Percentiles rank a stretch among this genome's conserved stretches.
Conservation (phyloP, 2,329 filamentous ascomycete species). For the Clarireedia homoeocarpa region DNA sequence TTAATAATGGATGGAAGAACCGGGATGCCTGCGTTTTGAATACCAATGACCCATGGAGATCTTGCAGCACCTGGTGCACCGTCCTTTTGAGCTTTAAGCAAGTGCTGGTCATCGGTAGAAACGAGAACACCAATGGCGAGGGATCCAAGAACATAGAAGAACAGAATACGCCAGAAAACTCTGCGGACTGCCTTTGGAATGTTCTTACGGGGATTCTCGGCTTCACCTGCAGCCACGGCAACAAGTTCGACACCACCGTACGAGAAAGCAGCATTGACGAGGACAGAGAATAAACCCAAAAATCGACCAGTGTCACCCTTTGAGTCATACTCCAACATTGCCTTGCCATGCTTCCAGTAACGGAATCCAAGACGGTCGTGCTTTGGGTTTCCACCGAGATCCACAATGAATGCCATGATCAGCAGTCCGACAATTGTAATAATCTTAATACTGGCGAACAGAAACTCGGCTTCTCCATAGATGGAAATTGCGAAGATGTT, state of each 20-base stretch:
- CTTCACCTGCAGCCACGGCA: constrained; percentile 52
- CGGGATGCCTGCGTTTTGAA: constrained; percentile 55
- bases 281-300: constrained; percentile 54
- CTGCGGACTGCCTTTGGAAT: constrained; percentile 71
- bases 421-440: constrained; percentile 58
- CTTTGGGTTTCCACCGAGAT: constrained; percentile 74
- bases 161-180: constrained; percentile 69
- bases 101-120: constrained; percentile 56
- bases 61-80: constrained; percentile 59
- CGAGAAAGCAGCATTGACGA: constrained; percentile 41
- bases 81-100: constrained; percentile 54
- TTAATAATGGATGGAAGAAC: constrained; percentile 66
- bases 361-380: constrained; percentile 66
- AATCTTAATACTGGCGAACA: constrained; percentile 49
- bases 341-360: constrained; percentile 58
- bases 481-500: constrained; percentile 52
- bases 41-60: constrained; percentile 60
- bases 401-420: constrained; percentile 71
- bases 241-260: constrained; percentile 40
- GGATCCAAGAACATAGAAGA: constrained; percentile 68
- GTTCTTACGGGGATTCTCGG: constrained; percentile 59
- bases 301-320: constrained; percentile 58
- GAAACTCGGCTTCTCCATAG: constrained; percentile 56
- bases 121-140: constrained; percentile 66
- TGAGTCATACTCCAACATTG: constrained; percentile 59